These are phyloP conservation scores for Xylaria venustula DNA, from an alignment of 495 filamentous ascomycete species.

Conservation along the genomic window DNA sequence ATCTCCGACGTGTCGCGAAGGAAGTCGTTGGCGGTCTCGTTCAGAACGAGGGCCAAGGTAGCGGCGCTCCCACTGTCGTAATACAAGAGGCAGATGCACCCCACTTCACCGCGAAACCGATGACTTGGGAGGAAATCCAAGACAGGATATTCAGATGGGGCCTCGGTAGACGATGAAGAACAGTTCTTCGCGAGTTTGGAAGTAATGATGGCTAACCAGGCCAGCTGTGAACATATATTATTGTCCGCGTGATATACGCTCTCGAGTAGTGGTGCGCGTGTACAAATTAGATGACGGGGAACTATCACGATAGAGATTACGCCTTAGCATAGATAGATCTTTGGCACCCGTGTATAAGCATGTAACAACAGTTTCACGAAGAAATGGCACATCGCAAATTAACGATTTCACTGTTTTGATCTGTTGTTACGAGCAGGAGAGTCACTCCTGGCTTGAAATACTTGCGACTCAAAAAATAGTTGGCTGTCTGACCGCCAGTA, in stretches of 20 bases:
- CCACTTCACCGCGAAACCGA: slow-evolving; percentile 50
- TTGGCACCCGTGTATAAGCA: slow-evolving; percentile 2
- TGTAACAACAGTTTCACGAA: slow-evolving; percentile 13
- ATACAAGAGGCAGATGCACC: slow-evolving; percentile 73
- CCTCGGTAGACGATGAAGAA: slow-evolving; percentile 55
- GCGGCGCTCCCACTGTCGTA: slow-evolving; percentile 90
- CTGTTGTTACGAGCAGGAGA: too few species aligned
- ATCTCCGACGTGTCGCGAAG: slow-evolving; percentile 82
- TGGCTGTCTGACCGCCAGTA: too few species aligned
- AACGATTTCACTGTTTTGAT: background rate
- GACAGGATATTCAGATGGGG: slow-evolving; percentile 80
- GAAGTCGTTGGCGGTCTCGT: slow-evolving; percentile 76
- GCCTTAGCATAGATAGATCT: background rate
- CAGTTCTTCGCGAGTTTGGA: background rate
- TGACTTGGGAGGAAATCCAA: slow-evolving; percentile 89
- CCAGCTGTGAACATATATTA: background rate
- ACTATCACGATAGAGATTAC: background rate
- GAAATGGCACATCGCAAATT: slow-evolving; percentile 9
- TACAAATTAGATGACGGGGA: background rate
- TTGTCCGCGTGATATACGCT: background rate
- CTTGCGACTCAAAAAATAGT: too few species aligned
- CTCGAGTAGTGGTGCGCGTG: background rate
- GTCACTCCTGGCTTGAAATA: too few species aligned
- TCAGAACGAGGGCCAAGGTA: slow-evolving; percentile 72
- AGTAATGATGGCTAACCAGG: background rate